A percentile compares a stretch with the other conserved stretches of the same genome.
These are phyloP conservation scores for Aureobasidium namibiae DNA, from an alignment of 2,329 filamentous ascomycete genomes.

Conservation along the genomic window DNA sequence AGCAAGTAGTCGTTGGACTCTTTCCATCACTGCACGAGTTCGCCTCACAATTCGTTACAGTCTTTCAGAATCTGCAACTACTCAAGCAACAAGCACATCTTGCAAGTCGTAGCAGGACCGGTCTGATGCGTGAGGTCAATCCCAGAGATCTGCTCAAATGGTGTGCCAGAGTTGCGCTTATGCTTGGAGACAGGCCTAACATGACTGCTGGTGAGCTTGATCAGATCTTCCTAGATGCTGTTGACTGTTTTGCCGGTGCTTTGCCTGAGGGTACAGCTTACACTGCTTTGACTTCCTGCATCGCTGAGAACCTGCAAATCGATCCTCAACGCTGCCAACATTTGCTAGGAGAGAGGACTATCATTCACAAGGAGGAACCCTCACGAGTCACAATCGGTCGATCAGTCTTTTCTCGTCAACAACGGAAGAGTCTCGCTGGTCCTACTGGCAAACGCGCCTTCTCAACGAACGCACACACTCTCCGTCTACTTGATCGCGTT, in stretches of 20 bases:
- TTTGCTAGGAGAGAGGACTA: constrained; percentile 64
- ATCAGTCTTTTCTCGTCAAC: constrained; percentile 20
- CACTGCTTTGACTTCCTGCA: constrained; percentile 53
- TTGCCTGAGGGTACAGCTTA: constrained; percentile 59
- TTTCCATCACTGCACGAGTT: constrained; percentile 60
- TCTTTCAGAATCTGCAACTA: constrained; percentile 41
- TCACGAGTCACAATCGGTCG: constrained; percentile 23
- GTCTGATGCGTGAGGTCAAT: constrained; percentile 53
- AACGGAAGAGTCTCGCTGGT: constrained; percentile 2
- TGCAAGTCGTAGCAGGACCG: constrained; percentile 44
- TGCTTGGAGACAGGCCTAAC: constrained; percentile 54
- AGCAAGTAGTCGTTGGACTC: constrained; percentile 61
- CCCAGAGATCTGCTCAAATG: constrained; percentile 84
- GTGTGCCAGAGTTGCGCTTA: constrained; percentile 65
- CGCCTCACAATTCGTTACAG: constrained; percentile 47
- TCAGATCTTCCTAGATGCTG: constrained; percentile 84
- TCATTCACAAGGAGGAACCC: constrained; percentile 50
- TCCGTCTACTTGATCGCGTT: constrained; percentile 80
- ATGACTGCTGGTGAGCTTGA: constrained; percentile 65
- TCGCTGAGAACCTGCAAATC: constrained; percentile 82
- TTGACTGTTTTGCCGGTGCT: constrained; percentile 85
- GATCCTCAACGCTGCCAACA: constrained; percentile 74
- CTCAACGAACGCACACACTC: constrained; percentile 79
- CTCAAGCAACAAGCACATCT: constrained; percentile 37
- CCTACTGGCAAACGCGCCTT: constrained; percentile 42